Evolutionary conservation across 1,139 yeast genomes (phyloP).

Genomic region (Blastobotrys arbuscula): DNA sequence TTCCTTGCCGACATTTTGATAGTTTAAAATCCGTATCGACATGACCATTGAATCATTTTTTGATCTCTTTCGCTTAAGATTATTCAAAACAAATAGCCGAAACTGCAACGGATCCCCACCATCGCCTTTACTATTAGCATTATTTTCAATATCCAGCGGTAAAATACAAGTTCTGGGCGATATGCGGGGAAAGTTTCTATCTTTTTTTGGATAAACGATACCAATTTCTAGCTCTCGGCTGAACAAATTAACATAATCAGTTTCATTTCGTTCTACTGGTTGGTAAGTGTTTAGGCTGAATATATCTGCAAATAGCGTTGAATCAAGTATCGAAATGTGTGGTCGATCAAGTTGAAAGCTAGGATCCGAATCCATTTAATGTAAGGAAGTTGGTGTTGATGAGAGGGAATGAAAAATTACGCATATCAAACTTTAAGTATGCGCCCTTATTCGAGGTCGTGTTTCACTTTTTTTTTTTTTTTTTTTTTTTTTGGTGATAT

Average conservation of each 20-base stretch:
- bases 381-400: too few relatives aligned
- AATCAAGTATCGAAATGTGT: slow-evolving; percentile 15
- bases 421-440: too few relatives aligned
- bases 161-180: not conserved
- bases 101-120: slow-evolving; percentile 2
- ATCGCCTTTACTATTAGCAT: not conserved
- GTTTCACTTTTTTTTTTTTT: not conserved
- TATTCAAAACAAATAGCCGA: not conserved
- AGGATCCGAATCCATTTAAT: slow-evolving; percentile 24
- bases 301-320: slow-evolving; percentile 3
- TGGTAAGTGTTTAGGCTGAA: not conserved
- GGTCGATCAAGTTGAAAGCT: slow-evolving; percentile 19
- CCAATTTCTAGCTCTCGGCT: slow-evolving; percentile 5
- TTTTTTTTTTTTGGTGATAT: too few relatives aligned
- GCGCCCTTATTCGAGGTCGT: not conserved
- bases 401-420: too few relatives aligned
- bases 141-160: slow-evolving; percentile 1
- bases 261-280: not conserved
- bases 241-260: slow-evolving; percentile 3
- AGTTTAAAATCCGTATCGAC: slow-evolving; percentile 7
- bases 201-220: slow-evolving; percentile 3
- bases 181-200: slow-evolving; percentile 1
- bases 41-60: slow-evolving; percentile 1
- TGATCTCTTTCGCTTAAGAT: slow-evolving; percentile 4
- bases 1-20: slow-evolving; percentile 7